Evolutionary conservation across 495 filamentous ascomycete species (phyloP).

Genomic region (Penicillium egyptiacum): DNA sequence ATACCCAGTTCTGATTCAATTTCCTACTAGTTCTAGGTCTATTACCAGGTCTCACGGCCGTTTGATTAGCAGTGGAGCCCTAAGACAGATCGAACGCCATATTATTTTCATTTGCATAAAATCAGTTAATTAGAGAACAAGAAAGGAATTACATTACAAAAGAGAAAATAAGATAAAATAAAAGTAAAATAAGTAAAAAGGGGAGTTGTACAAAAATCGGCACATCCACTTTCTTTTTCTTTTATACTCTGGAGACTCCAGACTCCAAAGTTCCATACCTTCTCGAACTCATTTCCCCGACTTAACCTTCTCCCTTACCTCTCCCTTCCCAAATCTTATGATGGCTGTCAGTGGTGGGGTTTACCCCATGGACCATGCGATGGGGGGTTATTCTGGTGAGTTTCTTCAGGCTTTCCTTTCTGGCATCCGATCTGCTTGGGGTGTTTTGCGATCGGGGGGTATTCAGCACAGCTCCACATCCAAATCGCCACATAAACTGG

Average conservation of each 20-base stretch:
- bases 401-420: not conserved
- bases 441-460: conserved; percentile 2
- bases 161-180: not conserved
- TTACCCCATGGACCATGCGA: conserved; percentile 27
- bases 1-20: not conserved
- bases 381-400: conserved; percentile 30
- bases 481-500: not conserved
- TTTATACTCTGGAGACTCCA: conserved; percentile 1
- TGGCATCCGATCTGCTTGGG: no score
- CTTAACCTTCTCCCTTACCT: conserved; percentile 8
- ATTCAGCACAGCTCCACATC: conserved; percentile 1
- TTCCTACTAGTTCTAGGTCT: not conserved
- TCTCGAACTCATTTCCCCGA: not conserved
- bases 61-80: not conserved
- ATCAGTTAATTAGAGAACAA: not conserved
- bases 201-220: not conserved
- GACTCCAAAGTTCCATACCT: not conserved
- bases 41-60: not conserved
- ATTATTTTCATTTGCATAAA: not conserved
- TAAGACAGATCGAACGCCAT: not conserved
- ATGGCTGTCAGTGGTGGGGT: conserved; percentile 29
- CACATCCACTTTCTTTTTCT: not conserved
- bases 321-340: conserved; percentile 10
- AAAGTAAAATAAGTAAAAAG: not conserved
- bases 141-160: not conserved